Evolutionary conservation across 2,329 filamentous ascomycete species (phyloP).

Genomic region (Xylariaceae sp.): DNA sequence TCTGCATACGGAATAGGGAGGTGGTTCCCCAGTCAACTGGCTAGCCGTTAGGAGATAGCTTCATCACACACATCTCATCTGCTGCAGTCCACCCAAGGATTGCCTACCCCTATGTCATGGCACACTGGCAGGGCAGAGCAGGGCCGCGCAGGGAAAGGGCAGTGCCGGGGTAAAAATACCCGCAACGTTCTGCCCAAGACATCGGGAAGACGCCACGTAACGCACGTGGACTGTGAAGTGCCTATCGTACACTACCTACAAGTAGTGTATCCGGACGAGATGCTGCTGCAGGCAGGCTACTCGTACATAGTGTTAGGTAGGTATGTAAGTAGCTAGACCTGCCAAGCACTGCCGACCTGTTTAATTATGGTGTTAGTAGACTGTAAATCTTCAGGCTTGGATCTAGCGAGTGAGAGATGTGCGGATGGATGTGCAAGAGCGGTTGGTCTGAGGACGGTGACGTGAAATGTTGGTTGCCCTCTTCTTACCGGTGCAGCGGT

Average conservation of each 20-base stretch:
- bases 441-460: background rate
- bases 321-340: background rate
- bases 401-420: too few species aligned
- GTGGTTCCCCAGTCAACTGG: background rate
- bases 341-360: background rate
- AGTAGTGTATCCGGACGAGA: background rate
- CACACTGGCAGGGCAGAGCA: background rate
- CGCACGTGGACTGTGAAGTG: background rate
- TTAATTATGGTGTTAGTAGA: background rate
- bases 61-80: too few species aligned
- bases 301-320: too few species aligned
- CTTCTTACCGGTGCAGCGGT: background rate
- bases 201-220: background rate
- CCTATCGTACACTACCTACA: background rate
- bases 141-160: background rate
- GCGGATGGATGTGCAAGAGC: background rate
- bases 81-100: too few species aligned
- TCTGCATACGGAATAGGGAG: background rate
- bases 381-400: too few species aligned
- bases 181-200: background rate
- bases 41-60: background rate
- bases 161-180: background rate
- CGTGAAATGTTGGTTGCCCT: background rate
- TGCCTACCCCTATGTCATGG: too few species aligned
- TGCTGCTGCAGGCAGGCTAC: background rate